phyloP scores from a whole-genome alignment of 116 monocot species.

The Trichopus zeylanicus region DNA sequence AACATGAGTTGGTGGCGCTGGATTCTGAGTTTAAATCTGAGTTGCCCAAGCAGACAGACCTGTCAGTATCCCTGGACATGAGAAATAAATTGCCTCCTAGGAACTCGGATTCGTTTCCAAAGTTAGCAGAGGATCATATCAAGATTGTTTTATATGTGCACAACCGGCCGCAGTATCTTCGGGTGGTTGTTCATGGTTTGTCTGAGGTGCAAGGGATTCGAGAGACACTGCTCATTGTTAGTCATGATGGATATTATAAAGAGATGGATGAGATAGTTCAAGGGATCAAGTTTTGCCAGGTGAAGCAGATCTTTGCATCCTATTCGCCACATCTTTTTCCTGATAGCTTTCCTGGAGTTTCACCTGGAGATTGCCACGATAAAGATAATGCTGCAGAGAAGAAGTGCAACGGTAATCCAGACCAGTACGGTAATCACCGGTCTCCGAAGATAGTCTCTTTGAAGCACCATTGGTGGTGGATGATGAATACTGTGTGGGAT shows the following conservation, averaged over 20 bases:
- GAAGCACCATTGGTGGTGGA: constrained; percentile 99
- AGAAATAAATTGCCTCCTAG: constrained; percentile 58
- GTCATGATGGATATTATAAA: constrained; percentile 85
- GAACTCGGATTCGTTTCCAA: constrained; percentile 65
- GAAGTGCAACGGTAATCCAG: constrained; percentile 57
- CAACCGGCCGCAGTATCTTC: constrained; percentile 89
- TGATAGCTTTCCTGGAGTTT: constrained; percentile 70
- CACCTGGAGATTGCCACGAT: constrained; percentile 55
- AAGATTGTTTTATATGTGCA: constrained; percentile 89
- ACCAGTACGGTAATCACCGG: constrained; percentile 91
- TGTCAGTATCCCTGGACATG: constrained; percentile 46
- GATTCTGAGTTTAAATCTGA: constrained; percentile 32
- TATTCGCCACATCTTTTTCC: constrained; percentile 84
- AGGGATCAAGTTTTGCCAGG: constrained; percentile 73
- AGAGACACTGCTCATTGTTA: constrained; percentile 85
- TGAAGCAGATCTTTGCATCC: constrained; percentile 91
- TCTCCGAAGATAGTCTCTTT: constrained; percentile 84
- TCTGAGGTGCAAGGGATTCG: constrained; percentile 73
- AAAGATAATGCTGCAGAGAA: constrained; percentile 44
- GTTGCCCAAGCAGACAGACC: constrained; percentile 45
- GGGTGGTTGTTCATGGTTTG: constrained; percentile 58
- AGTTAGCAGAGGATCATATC: constrained; percentile 48
- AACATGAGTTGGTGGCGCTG: constrained; percentile 1
- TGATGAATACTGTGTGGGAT: constrained; percentile 99
- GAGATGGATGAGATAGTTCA: constrained; percentile 90